phyloP scores from a whole-genome alignment of 2,329 filamentous ascomycete species.

The Didymella arachidicola region DNA sequence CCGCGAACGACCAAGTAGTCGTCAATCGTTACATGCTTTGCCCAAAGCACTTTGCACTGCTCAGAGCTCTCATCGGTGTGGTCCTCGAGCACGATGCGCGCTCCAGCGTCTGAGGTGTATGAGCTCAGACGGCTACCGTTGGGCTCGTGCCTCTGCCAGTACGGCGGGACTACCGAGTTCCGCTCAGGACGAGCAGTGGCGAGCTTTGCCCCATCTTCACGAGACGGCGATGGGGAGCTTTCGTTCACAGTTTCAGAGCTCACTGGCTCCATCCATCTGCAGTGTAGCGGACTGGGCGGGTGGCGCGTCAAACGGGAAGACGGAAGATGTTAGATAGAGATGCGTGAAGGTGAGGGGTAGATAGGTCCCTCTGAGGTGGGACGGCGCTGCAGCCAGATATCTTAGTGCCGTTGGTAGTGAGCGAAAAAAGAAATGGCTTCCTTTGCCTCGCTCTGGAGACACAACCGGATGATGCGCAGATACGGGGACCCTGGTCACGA shows the following conservation, averaged over 20 bases:
- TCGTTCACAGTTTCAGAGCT: conserved; percentile 39
- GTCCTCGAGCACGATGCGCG: conserved; percentile 68
- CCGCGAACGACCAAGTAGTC: conserved; percentile 69
- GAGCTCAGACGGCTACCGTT: conserved; percentile 48
- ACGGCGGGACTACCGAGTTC: conserved; percentile 54
- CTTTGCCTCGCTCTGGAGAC: conserved; percentile 22
- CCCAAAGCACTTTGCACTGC: conserved; percentile 67
- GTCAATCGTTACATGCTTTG: conserved; percentile 66
- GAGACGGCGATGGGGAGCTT: conserved; percentile 34
- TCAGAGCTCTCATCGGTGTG: conserved; percentile 67
- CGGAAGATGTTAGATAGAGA: conserved; percentile 24
- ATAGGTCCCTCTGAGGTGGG: conserved; percentile 22
- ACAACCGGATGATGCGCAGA: conserved; percentile 22
- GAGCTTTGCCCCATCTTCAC: conserved; percentile 30
- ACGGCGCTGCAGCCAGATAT: conserved; percentile 27
- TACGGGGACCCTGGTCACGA: conserved; percentile 19
- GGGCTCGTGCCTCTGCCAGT: conserved; percentile 56
- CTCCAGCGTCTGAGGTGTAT: conserved; percentile 45
- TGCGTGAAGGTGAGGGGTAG: conserved; percentile 29
- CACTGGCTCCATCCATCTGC: conserved; percentile 54
- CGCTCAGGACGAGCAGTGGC: conserved; percentile 39
- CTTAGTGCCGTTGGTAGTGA: conserved; percentile 26
- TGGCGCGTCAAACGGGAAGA: conserved; percentile 31
- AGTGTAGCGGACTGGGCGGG: conserved; percentile 33
- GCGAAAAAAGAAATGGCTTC: conserved; percentile 18